Percentiles rank a stretch among this genome's conserved stretches.
These are phyloP conservation scores for Lactifluus rugatus DNA, from an alignment of 768 basidiomycete genomes.

Conservation along the genomic window DNA sequence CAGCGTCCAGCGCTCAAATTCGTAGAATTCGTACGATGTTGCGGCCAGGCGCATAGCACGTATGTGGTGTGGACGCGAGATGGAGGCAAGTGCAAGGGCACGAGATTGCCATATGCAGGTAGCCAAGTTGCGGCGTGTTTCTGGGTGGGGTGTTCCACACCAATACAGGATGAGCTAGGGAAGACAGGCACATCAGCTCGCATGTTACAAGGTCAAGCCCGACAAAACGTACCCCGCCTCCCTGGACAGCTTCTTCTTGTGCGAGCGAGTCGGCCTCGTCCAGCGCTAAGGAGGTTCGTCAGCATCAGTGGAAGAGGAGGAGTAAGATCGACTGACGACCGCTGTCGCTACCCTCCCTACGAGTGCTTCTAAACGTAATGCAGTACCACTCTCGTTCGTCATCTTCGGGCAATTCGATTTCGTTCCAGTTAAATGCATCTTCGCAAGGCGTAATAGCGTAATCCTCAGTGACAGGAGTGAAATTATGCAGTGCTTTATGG, in stretches of 20 bases:
- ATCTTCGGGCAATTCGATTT: slow-evolving; percentile 53
- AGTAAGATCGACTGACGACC: slow-evolving; percentile 35
- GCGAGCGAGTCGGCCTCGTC: slow-evolving; percentile 83
- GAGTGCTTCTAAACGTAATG: slow-evolving; percentile 78
- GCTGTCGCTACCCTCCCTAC: slow-evolving; percentile 62
- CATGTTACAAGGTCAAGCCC: not conserved
- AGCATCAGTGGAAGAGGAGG: not conserved
- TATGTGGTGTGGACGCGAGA: slow-evolving; percentile 68
- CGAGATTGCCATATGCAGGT: slow-evolving; percentile 96
- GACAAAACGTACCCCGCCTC: slow-evolving; percentile 58
- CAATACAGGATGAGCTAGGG: slow-evolving; percentile 78
- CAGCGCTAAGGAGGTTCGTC: slow-evolving; percentile 40
- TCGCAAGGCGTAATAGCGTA: slow-evolving; percentile 61
- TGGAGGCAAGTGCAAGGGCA: slow-evolving; percentile 72
- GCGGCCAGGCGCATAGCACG: slow-evolving; percentile 76
- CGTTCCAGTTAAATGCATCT: slow-evolving; percentile 83
- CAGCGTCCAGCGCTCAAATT: slow-evolving; percentile 66
- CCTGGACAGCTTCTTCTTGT: slow-evolving; percentile 86
- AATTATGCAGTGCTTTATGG: slow-evolving; percentile 76
- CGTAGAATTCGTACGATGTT: slow-evolving; percentile 67
- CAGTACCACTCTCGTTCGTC: slow-evolving; percentile 86
- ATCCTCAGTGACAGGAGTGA: slow-evolving; percentile 46
- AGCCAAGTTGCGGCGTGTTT: slow-evolving; percentile 79
- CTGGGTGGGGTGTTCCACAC: slow-evolving; percentile 76
- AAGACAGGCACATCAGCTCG: slow-evolving; percentile 7